Evolutionary conservation across 805 yeast species (phyloP).

Genomic region (Dipodascus albidus): DNA sequence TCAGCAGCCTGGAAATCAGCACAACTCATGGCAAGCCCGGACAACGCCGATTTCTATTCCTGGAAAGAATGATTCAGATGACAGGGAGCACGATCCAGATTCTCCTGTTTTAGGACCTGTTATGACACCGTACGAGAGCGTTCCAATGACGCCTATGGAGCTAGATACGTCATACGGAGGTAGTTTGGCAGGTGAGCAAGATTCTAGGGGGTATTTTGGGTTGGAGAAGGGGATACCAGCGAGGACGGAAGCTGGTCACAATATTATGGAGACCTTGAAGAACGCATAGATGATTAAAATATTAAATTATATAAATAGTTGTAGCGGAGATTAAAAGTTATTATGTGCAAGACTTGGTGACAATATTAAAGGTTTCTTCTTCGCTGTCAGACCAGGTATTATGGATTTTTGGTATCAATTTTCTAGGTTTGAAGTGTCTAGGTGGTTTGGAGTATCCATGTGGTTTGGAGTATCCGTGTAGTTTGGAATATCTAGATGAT

Average conservation of each 20-base stretch:
- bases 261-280: background rate
- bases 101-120: slow-evolving; percentile 1
- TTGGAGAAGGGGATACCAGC: no score
- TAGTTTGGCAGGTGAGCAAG: background rate
- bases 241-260: background rate
- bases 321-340: no score
- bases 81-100: background rate
- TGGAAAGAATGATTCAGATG: background rate
- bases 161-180: background rate
- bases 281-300: no score
- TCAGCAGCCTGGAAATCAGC: background rate
- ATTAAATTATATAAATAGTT: no score
- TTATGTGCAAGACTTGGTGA: no score
- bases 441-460: no score
- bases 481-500: no score
- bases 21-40: background rate
- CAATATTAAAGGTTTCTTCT: no score
- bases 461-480: no score
- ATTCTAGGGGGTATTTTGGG: background rate
- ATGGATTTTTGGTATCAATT: no score
- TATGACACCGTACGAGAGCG: background rate
- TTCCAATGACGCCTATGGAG: slow-evolving; percentile 2
- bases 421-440: no score
- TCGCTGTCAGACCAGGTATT: no score
- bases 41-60: slow-evolving; percentile 1